phyloP scores from a whole-genome alignment of 2,329 filamentous ascomycete genomes.

The Dichotomopilus funicola region DNA sequence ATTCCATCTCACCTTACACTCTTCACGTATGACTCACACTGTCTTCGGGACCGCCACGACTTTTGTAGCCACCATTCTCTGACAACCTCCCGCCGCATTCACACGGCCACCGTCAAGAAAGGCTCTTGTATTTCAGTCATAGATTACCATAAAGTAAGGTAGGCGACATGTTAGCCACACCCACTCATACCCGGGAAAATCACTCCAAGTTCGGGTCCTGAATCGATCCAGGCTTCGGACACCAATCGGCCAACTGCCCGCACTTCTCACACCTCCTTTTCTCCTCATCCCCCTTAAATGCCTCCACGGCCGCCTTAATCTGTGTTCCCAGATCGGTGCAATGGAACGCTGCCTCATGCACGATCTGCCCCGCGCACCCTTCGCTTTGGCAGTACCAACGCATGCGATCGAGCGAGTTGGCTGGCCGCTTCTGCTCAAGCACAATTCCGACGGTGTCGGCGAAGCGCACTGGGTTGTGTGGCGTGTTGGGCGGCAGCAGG shows the following conservation, averaged over 20 bases:
- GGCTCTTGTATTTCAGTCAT: not conserved
- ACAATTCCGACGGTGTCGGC: slow-evolving; percentile 91
- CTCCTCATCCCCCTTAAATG: slow-evolving; percentile 61
- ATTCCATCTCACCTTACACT: too few relatives aligned
- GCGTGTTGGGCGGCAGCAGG: slow-evolving; percentile 85
- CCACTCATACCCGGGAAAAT: not conserved
- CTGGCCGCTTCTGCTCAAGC: slow-evolving; percentile 74
- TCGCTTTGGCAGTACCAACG: slow-evolving; percentile 74
- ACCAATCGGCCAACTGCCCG: slow-evolving; percentile 66
- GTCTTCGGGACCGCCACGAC: too few relatives aligned
- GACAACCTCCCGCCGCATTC: too few relatives aligned
- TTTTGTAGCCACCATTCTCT: too few relatives aligned
- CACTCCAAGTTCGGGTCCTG: slow-evolving; percentile 50
- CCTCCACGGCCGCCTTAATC: slow-evolving; percentile 85
- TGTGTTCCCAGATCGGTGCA: slow-evolving; percentile 88
- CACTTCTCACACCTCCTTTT: slow-evolving; percentile 72
- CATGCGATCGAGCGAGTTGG: slow-evolving; percentile 66
- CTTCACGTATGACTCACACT: too few relatives aligned
- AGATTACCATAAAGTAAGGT: not conserved
- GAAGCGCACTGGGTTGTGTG: slow-evolving; percentile 92
- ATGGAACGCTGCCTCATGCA: slow-evolving; percentile 82
- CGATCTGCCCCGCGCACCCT: slow-evolving; percentile 54
- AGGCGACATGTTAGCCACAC: not conserved
- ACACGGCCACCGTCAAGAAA: too few relatives aligned
- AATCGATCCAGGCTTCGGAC: slow-evolving; percentile 55